phyloP scores from a whole-genome alignment of 768 basidiomycete species.

The Gloeopeniophorella convolvens region DNA sequence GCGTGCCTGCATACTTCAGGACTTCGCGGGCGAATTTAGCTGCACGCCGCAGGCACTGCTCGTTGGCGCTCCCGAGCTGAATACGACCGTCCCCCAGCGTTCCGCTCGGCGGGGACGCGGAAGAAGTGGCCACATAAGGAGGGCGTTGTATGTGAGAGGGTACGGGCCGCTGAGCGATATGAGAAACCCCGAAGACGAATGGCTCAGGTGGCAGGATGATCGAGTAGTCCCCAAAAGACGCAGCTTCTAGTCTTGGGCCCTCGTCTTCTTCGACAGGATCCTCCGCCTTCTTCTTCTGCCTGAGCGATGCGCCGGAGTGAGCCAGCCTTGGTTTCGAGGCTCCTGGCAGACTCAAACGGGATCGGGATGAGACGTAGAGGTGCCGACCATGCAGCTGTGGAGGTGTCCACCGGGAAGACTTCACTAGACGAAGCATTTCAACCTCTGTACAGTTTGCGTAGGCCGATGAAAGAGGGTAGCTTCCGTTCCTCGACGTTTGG shows the following conservation, averaged over 20 bases:
- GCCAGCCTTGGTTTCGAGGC: too few species aligned
- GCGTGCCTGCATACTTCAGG: constrained; percentile 16
- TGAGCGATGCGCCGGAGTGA: background rate
- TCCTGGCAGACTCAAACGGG: too few species aligned
- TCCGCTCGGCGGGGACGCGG: background rate
- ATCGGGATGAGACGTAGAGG: too few species aligned
- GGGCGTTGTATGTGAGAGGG: constrained; percentile 51
- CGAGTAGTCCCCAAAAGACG: constrained; percentile 44
- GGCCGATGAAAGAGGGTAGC: too few species aligned
- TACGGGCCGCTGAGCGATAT: constrained; percentile 49
- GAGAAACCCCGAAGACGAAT: constrained; percentile 56
- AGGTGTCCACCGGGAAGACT: too few species aligned
- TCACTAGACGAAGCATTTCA: too few species aligned
- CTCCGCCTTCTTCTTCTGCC: background rate
- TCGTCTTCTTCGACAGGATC: background rate
- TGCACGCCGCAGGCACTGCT: constrained; percentile 13
- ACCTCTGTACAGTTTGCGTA: too few species aligned
- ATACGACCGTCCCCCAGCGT: constrained; percentile 11
- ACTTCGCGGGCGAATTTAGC: constrained; percentile 15
- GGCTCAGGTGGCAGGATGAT: constrained; percentile 65
- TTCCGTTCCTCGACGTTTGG: too few species aligned
- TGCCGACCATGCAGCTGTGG: too few species aligned
- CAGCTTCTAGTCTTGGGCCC: background rate
- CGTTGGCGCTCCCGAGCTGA: constrained; percentile 7
- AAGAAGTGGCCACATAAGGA: constrained; percentile 35